Evolutionary conservation across 2,329 filamentous ascomycete genomes (phyloP).

Genomic region (Fusarium siculi): DNA sequence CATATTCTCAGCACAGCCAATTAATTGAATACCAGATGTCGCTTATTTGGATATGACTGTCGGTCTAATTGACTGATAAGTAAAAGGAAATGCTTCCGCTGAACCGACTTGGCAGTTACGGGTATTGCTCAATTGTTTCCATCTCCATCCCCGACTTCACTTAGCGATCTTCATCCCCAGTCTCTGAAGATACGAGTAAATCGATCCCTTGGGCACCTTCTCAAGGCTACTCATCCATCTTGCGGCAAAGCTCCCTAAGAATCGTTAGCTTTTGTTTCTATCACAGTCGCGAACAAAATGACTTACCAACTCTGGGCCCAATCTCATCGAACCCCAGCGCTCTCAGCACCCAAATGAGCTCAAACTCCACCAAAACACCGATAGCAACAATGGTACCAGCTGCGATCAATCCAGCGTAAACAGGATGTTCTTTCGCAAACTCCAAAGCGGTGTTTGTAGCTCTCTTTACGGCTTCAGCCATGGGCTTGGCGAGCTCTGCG

Average conservation of each 20-base stretch:
- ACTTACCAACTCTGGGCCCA: slow-evolving; percentile 35
- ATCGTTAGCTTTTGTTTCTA: rapidly evolving
- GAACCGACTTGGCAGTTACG: background rate
- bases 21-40: background rate
- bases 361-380: slow-evolving; percentile 31
- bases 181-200: slow-evolving; percentile 39
- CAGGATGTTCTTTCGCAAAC: slow-evolving; percentile 36
- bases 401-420: slow-evolving; percentile 32
- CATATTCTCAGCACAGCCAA: background rate
- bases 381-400: slow-evolving; percentile 31
- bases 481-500: slow-evolving; percentile 10
- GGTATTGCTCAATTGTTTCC: background rate
- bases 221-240: slow-evolving; percentile 40
- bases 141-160: background rate
- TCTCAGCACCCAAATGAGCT: slow-evolving; percentile 34
- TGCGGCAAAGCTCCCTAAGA: slow-evolving; percentile 37
- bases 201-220: slow-evolving; percentile 21
- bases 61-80: background rate
- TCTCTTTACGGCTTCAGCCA: slow-evolving; percentile 23
- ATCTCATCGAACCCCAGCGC: slow-evolving; percentile 33
- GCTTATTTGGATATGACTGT: background rate
- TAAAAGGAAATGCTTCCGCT: background rate
- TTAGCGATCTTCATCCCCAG: slow-evolving; percentile 32
- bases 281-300: rapidly evolving
- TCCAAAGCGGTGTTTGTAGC: slow-evolving; percentile 12